Base-by-base conservation (phyloP, 1,284 basidiomycete species). In the Leccinum huronense region DNA sequence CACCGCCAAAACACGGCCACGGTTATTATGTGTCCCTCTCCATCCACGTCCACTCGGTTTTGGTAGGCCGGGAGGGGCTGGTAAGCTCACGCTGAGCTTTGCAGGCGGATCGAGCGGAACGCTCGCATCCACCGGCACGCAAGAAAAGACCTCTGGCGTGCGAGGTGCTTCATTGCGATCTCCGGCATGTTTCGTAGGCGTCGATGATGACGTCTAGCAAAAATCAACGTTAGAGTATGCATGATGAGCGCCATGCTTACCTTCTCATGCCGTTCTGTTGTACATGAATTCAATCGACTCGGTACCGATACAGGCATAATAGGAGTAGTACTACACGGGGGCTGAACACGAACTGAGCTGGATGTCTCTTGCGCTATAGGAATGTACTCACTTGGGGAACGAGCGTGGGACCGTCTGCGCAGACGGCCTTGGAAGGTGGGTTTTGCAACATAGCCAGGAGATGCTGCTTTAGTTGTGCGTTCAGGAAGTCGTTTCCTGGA, bases 31-130 rank as follows among this genome's bases (percentile, higher is more conserved):
- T 23, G 14, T 48, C 16, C 4, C 13, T 56, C 48, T 48, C 45
- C 11, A 5, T 23, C 23, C n/a, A 59, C 19, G 64, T 13, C 23
- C 19, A 34, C 3, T 36, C 5, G 61, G 65, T 19, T 16, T 65
- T 13, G 70, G 9, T 19, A 71, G 33, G 30, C 68, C 70, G 0
- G 73, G 65, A 0, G 72, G 69, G 7, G 57, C 14, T 31, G 70
- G 61, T n/a, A 64, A 13, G 27, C n/a, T 66, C 8, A 38, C 61
- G 13, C 27, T 55, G n/a, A 3, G 23, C 3, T 57, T 60, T 36
- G 27, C n/a, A 2, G 55, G n/a, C 9, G 61, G n/a, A 2, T 56
- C 51, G 5, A 10, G 10, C 19, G 11, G 1, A 7, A 23, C 2
- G 4, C 8, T 38, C 11, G 59, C 6, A 23, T 42, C 36, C 3